Conservation (phyloP, 495 filamentous ascomycete genomes). For the Penicillium silybi region DNA sequence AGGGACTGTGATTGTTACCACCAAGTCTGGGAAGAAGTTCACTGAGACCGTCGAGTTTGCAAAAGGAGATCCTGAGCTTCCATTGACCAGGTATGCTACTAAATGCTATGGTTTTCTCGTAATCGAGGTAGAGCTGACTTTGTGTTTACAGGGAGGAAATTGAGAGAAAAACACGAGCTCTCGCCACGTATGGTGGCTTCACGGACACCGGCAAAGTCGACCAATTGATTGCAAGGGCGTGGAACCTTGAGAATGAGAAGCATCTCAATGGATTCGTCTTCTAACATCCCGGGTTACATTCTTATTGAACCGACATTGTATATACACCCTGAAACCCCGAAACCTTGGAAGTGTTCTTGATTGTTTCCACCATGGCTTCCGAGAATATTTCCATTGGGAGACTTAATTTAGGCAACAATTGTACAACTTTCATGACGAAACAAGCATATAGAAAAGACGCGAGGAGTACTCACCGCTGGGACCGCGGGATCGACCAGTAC, state of each 20-base stretch:
- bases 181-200: slow-evolving; percentile 27
- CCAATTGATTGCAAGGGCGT: slow-evolving; percentile 21
- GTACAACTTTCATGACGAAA: background rate
- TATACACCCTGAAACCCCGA: background rate
- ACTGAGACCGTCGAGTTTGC: slow-evolving; percentile 25
- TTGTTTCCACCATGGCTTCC: background rate
- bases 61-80: slow-evolving; percentile 32
- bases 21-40: slow-evolving; percentile 23
- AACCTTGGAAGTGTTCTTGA: background rate
- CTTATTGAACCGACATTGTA: background rate
- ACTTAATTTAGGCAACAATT: background rate
- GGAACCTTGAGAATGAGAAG: slow-evolving; percentile 26
- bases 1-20: slow-evolving; percentile 28
- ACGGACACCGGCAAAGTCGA: slow-evolving; percentile 17
- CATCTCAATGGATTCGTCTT: slow-evolving; percentile 24
- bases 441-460: background rate
- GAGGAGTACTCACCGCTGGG: background rate
- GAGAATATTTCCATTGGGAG: too few relatives aligned
- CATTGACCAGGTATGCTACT: slow-evolving; percentile 26
- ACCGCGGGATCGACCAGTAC: background rate
- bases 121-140: background rate
- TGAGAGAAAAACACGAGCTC: slow-evolving; percentile 20
- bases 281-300: background rate
- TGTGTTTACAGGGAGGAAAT: slow-evolving; percentile 20
- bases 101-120: background rate